These are phyloP conservation scores for Typha latifolia DNA, from an alignment of 176 grass and related monocot genomes.

Conservation along the genomic window DNA sequence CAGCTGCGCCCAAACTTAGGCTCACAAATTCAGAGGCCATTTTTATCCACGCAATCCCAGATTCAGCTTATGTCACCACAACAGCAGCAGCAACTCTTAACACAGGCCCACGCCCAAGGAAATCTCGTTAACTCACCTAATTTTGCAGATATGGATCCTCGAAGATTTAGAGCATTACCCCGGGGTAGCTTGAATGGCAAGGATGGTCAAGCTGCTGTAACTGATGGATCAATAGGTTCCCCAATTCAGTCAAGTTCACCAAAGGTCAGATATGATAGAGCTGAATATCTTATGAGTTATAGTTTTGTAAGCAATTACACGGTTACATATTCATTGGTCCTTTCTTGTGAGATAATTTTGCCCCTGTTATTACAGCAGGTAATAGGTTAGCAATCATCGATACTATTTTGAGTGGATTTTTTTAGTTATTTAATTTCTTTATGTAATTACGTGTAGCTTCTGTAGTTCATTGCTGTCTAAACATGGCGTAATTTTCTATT, in stretches of 20 bases:
- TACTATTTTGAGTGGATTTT: no score
- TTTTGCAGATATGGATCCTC: conserved; percentile 76
- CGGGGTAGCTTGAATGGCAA: conserved; percentile 65
- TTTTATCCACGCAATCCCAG: conserved; percentile 76
- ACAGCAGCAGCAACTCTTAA: conserved; percentile 73
- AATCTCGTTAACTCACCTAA: conserved; percentile 47
- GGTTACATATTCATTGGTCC: neutral
- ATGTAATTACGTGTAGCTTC: no score
- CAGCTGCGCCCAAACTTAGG: conserved; percentile 76
- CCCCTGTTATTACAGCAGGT: no score
- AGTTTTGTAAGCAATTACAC: conserved; percentile 18
- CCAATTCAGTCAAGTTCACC: conserved; percentile 73
- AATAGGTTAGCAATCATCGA: no score
- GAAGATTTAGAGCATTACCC: conserved; percentile 46
- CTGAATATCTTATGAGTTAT: conserved; percentile 73
- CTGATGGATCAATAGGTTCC: conserved; percentile 75
- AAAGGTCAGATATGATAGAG: conserved; percentile 61
- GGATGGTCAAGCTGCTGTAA: conserved; percentile 61
- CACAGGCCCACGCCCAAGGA: conserved; percentile 90
- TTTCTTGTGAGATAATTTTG: neutral
- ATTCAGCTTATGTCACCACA: conserved; percentile 72
- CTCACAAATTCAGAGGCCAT: conserved; percentile 85
- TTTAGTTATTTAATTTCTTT: no score
- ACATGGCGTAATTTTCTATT: no score
- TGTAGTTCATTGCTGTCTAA: no score